phyloP scores from a whole-genome alignment of 306 rosid genomes.

The Prunus mira region DNA sequence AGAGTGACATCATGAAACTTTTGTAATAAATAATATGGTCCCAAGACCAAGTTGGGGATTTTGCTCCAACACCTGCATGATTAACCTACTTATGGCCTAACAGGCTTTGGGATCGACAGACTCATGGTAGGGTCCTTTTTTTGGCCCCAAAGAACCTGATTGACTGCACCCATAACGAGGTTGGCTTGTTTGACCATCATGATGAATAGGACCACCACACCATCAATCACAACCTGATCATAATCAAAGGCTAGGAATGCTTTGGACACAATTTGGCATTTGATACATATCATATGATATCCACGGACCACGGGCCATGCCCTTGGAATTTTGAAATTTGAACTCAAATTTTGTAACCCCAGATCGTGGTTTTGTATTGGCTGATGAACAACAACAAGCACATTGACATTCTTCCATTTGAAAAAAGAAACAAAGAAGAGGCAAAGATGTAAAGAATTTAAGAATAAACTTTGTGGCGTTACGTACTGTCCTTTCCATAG shows the following conservation, averaged over 20 bases:
- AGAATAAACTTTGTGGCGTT: constrained; percentile 32
- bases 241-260: constrained; percentile 7
- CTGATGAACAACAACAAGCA: background rate
- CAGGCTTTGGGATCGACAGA: constrained; percentile 23
- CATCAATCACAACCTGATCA: constrained; percentile 7
- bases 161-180: constrained; percentile 76
- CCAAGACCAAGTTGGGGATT: constrained; percentile 8
- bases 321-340: constrained; percentile 22
- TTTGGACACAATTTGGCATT: constrained; percentile 3
- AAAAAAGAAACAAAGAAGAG: constrained; percentile 16
- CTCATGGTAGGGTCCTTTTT: constrained; percentile 28
- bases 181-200: constrained; percentile 44
- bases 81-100: constrained; percentile 35
- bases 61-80: constrained; percentile 24
- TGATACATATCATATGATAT: background rate
- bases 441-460: constrained; percentile 20
- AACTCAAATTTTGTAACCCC: background rate
- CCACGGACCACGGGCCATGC: background rate
- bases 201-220: constrained; percentile 44
- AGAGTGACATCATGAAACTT: constrained; percentile 8
- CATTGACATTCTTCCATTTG: constrained; percentile 20
- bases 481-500: constrained; percentile 39
- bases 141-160: constrained; percentile 30
- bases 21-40: constrained; percentile 6
- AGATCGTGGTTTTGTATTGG: too few species aligned